Conservation (phyloP, 2,329 filamentous ascomycete genomes). For the Lachnellula suecica region DNA sequence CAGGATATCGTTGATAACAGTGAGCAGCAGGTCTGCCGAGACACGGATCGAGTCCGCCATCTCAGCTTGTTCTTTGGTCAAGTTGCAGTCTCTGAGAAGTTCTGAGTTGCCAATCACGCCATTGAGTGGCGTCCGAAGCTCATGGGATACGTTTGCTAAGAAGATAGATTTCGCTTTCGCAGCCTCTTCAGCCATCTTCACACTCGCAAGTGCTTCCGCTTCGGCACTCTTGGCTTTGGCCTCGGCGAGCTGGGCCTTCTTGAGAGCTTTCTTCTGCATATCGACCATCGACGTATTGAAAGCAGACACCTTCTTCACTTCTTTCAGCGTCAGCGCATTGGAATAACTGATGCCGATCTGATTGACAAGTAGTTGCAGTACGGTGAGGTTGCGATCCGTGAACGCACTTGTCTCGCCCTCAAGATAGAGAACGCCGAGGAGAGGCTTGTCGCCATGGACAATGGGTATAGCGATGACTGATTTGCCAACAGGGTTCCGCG, state of each 20-base stretch:
- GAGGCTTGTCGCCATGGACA: conserved; percentile 65
- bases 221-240: conserved; percentile 76
- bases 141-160: conserved; percentile 76
- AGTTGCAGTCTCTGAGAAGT: conserved; percentile 71
- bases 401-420: conserved; percentile 75
- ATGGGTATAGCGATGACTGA: conserved; percentile 81
- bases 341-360: conserved; percentile 75
- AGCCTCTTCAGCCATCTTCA: conserved; percentile 79
- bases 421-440: conserved; percentile 74
- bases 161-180: conserved; percentile 83
- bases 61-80: conserved; percentile 76
- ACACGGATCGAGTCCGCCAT: conserved; percentile 86
- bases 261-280: conserved; percentile 71
- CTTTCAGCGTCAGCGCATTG: conserved; percentile 66
- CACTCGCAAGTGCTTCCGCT: conserved; percentile 73
- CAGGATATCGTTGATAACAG: conserved; percentile 93
- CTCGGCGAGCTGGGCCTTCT: conserved; percentile 71
- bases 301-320: conserved; percentile 74
- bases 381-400: conserved; percentile 69
- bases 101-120: conserved; percentile 89
- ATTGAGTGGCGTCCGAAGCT: conserved; percentile 79
- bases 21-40: conserved; percentile 82
- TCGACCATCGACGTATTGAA: conserved; percentile 78
- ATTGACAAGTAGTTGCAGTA: conserved; percentile 71
- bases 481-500: conserved; percentile 67